Evolutionary conservation across 2,329 filamentous ascomycete genomes (phyloP).

Genomic region (Penicillium sp.): DNA sequence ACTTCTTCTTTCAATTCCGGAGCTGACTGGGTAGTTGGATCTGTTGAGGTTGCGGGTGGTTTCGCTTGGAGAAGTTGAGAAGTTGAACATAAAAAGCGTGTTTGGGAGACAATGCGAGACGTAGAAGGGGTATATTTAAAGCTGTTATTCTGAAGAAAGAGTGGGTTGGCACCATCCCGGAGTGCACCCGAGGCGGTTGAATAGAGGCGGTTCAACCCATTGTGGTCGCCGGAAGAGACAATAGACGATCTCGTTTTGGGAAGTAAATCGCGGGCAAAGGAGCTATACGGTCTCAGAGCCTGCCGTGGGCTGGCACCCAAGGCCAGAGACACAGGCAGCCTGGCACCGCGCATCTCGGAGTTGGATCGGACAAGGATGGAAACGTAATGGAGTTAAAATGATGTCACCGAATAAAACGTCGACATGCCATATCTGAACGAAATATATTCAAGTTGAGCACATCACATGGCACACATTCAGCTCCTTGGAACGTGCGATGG

Average conservation of each 20-base stretch:
- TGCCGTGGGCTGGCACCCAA: slow-evolving; percentile 30
- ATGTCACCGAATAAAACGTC: slow-evolving; percentile 25
- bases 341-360: slow-evolving; percentile 44
- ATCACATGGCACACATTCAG: slow-evolving; percentile 10
- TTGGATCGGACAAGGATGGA: slow-evolving; percentile 17
- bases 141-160: slow-evolving; percentile 15
- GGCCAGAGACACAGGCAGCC: slow-evolving; percentile 38
- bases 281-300: slow-evolving; percentile 20
- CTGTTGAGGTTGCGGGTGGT: slow-evolving; percentile 18
- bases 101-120: slow-evolving; percentile 20
- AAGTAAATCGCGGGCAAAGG: slow-evolving; percentile 20
- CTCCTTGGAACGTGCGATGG: slow-evolving; percentile 18
- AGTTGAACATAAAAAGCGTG: slow-evolving; percentile 31
- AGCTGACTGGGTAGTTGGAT: slow-evolving; percentile 32
- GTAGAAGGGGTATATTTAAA: slow-evolving; percentile 11
- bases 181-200: slow-evolving; percentile 24
- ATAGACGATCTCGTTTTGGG: slow-evolving; percentile 5
- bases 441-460: slow-evolving; percentile 5
- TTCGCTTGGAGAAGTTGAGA: slow-evolving; percentile 28
- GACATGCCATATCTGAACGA: slow-evolving; percentile 35
- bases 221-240: slow-evolving; percentile 2
- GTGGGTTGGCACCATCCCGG: slow-evolving; percentile 18
- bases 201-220: slow-evolving; percentile 21
- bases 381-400: slow-evolving; percentile 20
- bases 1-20: slow-evolving; percentile 44